These are phyloP conservation scores for Boechera stricta DNA, from an alignment of 345 rosid genomes.

Conservation along the genomic window DNA sequence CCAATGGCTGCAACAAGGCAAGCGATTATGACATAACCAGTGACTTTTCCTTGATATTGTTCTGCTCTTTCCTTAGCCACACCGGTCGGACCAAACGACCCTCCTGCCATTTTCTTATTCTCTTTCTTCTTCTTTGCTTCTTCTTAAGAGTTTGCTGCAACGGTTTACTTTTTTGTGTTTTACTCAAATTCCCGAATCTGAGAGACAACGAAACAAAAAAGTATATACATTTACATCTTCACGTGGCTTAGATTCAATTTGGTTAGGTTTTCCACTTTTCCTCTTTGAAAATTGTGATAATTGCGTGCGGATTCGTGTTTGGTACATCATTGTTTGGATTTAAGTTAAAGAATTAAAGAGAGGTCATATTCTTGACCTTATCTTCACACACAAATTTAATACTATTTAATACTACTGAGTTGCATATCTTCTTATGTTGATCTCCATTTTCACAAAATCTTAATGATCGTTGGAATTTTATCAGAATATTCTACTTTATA, in stretches of 20 bases:
- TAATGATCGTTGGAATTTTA: background rate
- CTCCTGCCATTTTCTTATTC: slow-evolving; percentile 71
- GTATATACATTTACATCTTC: slow-evolving; percentile 26
- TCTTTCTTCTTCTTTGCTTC: slow-evolving; percentile 8
- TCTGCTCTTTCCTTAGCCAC: slow-evolving; percentile 89
- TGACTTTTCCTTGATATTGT: slow-evolving; percentile 77
- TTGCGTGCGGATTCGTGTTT: slow-evolving; percentile 27
- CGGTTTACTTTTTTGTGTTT: background rate
- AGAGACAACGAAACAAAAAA: slow-evolving; percentile 4
- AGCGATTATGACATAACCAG: slow-evolving; percentile 67
- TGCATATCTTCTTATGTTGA: slow-evolving; percentile 29
- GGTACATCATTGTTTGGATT: slow-evolving; percentile 14
- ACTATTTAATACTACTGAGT: background rate
- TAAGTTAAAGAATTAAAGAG: background rate
- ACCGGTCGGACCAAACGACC: slow-evolving; percentile 70
- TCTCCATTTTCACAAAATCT: background rate
- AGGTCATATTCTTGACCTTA: slow-evolving; percentile 26
- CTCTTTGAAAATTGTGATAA: slow-evolving; percentile 2
- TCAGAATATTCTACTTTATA: background rate
- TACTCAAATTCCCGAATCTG: slow-evolving; percentile 28
- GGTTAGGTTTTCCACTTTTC: slow-evolving; percentile 1
- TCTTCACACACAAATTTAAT: background rate
- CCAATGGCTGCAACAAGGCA: slow-evolving; percentile 85
- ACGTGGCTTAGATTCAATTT: slow-evolving; percentile 20
- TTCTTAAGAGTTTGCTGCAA: slow-evolving; percentile 18